A percentile compares a stretch with the other conserved stretches of the same genome.
phyloP scores from a whole-genome alignment of 768 basidiomycete genomes.

The Tulasnella sp. region DNA sequence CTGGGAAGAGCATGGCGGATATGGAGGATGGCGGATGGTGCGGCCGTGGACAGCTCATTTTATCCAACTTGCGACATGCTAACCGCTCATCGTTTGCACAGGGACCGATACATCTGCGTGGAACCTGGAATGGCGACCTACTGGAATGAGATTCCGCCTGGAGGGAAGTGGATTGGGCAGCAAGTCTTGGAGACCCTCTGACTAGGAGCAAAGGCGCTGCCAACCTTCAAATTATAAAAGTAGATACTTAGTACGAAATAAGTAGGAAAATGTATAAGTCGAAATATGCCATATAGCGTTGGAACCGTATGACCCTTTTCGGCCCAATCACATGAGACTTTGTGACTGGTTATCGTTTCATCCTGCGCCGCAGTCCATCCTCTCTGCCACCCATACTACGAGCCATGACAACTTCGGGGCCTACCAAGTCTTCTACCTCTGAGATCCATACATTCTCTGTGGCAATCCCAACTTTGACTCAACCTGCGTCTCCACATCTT shows the following conservation, averaged over 20 bases:
- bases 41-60: too few species aligned
- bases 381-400: too few species aligned
- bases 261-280: background rate
- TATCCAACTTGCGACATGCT: too few species aligned
- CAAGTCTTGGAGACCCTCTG: conserved; percentile 48
- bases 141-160: conserved; percentile 50
- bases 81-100: conserved; percentile 23
- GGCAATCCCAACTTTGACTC: too few species aligned
- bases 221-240: conserved; percentile 1
- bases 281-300: too few species aligned
- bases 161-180: conserved; percentile 63
- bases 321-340: too few species aligned
- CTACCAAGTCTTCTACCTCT: too few species aligned
- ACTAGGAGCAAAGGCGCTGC: conserved; percentile 10
- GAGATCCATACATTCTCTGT: too few species aligned
- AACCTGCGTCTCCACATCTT: background rate
- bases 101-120: conserved; percentile 80
- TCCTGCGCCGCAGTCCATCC: too few species aligned
- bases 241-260: conserved; percentile 1
- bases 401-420: too few species aligned
- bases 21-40: conserved; percentile 88
- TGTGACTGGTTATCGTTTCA: too few species aligned
- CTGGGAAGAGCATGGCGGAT: conserved; percentile 65
- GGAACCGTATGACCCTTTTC: too few species aligned
- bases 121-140: conserved; percentile 81